These are phyloP conservation scores for Solanum gracilifrons DNA, from an alignment of 257 asterid genomes.

Conservation along the genomic window DNA sequence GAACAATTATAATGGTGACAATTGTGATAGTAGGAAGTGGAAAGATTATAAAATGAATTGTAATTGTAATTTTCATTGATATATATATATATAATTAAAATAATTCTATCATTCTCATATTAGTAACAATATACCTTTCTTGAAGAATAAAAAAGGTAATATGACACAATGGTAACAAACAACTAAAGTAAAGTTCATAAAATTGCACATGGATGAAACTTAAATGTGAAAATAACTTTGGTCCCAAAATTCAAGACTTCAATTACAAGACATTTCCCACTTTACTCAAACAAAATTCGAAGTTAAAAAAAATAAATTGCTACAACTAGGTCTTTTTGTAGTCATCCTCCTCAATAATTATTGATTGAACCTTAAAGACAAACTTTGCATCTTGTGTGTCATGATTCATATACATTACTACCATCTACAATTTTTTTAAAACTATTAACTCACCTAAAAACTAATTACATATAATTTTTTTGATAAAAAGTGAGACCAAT, in stretches of 20 bases:
- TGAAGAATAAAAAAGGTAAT: not conserved
- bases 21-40: not conserved
- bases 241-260: not conserved
- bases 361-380: not conserved
- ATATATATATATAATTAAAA: not conserved
- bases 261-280: not conserved
- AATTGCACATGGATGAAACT: not conserved
- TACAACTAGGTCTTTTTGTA: not conserved
- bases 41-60: not conserved
- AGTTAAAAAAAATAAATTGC: not conserved
- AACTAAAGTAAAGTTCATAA: not conserved
- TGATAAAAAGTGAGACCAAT: not conserved
- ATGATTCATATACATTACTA: not conserved
- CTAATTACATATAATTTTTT: not conserved
- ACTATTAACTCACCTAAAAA: not conserved
- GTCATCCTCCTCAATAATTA: not conserved
- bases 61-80: not conserved
- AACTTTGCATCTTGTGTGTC: not conserved
- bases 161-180: not conserved
- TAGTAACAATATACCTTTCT: not conserved
- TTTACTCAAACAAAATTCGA: not conserved
- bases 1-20: not conserved
- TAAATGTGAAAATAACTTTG: not conserved
- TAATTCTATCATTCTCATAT: not conserved
- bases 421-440: not conserved